A percentile compares a stretch with the other conserved stretches of the same genome.
These are phyloP conservation scores for Caulochytrium protostelioides DNA, from an alignment of 371 early-diverging fungal genomes.

Conservation along the genomic window DNA sequence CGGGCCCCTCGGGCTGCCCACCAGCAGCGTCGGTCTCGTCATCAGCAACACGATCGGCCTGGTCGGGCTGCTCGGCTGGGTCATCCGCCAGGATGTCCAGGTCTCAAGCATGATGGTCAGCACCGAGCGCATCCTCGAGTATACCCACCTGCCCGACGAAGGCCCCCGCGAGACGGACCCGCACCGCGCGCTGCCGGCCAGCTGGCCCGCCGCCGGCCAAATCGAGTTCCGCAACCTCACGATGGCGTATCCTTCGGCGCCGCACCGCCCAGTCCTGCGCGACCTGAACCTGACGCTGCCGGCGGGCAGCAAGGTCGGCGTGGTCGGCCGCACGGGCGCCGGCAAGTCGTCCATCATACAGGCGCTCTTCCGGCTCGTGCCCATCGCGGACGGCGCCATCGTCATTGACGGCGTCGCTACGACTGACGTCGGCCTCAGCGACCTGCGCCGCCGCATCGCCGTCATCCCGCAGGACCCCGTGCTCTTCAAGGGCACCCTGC, in stretches of 20 bases:
- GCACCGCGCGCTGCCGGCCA: not conserved
- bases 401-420: slow-evolving; percentile 26
- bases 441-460: slow-evolving; percentile 28
- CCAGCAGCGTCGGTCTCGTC: slow-evolving; percentile 13
- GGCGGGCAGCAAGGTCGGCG: slow-evolving; percentile 11
- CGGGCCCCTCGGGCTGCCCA: slow-evolving; percentile 5
- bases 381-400: slow-evolving; percentile 11
- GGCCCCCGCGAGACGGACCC: slow-evolving; percentile 6
- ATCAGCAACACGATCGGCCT: slow-evolving; percentile 15
- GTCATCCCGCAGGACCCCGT: slow-evolving; percentile 47
- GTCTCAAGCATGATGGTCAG: slow-evolving; percentile 19
- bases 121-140: slow-evolving; percentile 20
- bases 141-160: slow-evolving; percentile 12
- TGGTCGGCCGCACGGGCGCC: slow-evolving; percentile 20
- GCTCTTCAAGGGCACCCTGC: slow-evolving; percentile 51
- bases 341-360: slow-evolving; percentile 14
- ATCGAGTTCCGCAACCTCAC: slow-evolving; percentile 9
- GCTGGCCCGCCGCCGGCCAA: slow-evolving; percentile 19
- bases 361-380: slow-evolving; percentile 21
- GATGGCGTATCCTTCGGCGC: slow-evolving; percentile 11
- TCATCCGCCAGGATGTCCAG: slow-evolving; percentile 9
- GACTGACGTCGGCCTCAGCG: slow-evolving; percentile 16
- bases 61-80: slow-evolving; percentile 15
- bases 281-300: slow-evolving; percentile 1
- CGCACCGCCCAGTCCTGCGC: slow-evolving; percentile 6